Base-by-base conservation (phyloP, 148 eudicot genomes). In the Rhododendron vialii region DNA sequence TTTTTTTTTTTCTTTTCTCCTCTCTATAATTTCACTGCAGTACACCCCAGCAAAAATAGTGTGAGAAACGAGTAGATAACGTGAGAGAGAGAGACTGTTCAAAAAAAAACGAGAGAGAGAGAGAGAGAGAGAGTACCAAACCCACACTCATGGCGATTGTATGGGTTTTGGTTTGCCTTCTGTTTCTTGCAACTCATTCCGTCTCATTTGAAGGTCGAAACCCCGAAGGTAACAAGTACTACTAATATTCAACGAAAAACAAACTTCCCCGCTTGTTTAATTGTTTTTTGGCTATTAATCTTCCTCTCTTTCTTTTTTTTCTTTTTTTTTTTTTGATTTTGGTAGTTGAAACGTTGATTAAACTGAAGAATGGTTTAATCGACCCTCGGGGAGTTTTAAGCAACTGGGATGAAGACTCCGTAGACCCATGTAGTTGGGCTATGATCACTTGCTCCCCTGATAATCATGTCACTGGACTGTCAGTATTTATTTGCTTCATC, bases 401-500 rank as follows among this genome's bases (percentile, higher is more conserved):
- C 87, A 97, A 91, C 74, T 97, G 99, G 99, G 99, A 97, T 90
- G 95, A 97, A 83, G 92, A 93, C 88, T 97, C 99, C 38, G 99
- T 95, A 53, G 99, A 97, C 90, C 98, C 99, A 65, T 97, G 99
- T 88, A 95, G 98, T 83, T 97, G 99, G 99, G 91, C 96, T 84
- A 94, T 95, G 98, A 93, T 97, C 89, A 94, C 98, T 91, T 97
- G 99, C 82, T 95, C 96, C 9, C 84, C 94, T 87, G 95, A 93
- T 85, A 94, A 95, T 86, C 85, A 90, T 48, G 99, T 95, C 74
- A 91, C 89, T 89, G 94, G 90, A 87, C n/a, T 97, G 99, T 97
- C 81, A 88, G 88, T 87, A 47, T 57, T 86, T 86, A 36, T 57
- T 86, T 82, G 3, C 80, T 20, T 61, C 74, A 0, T 57, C n/a